Percentiles rank a stretch among this genome's conserved stretches.
Evolutionary conservation across 2,329 filamentous ascomycete species (phyloP).

Genomic region (Paecilomyces sp.): DNA sequence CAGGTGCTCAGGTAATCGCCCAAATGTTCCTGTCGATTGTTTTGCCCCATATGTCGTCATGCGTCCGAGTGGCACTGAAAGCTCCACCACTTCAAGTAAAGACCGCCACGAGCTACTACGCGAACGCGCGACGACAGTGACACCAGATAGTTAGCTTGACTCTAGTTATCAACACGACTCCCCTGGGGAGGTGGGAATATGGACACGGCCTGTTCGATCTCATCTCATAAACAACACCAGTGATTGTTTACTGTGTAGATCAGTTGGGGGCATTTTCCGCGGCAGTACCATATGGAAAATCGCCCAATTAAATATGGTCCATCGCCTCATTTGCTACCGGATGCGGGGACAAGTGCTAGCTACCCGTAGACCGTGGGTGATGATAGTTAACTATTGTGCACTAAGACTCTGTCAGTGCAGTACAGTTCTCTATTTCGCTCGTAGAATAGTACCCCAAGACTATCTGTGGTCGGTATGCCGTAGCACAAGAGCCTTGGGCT

Average conservation of each 20-base stretch:
- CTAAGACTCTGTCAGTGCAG: not conserved
- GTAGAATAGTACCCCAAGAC: not conserved
- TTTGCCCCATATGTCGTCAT: not conserved
- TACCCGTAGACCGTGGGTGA: too few relatives aligned
- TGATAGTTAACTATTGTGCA: not conserved
- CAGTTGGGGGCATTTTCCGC: too few relatives aligned
- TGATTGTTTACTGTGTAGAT: not conserved
- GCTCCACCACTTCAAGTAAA: not conserved
- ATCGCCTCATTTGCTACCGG: too few relatives aligned
- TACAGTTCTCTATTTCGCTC: not conserved
- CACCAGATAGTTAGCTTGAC: constrained; percentile 1
- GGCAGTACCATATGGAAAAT: too few relatives aligned
- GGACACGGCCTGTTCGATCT: not conserved
- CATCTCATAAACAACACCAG: not conserved
- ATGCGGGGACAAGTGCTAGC: too few relatives aligned
- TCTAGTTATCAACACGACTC: constrained; percentile 9
- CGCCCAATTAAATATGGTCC: too few relatives aligned
- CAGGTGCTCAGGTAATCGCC: not conserved
- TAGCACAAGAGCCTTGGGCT: not conserved
- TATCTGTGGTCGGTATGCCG: constrained; percentile 8
- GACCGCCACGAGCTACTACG: not conserved
- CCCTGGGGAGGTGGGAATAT: not conserved
- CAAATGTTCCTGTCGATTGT: not conserved
- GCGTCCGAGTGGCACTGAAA: not conserved
- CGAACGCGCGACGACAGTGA: constrained; percentile 16